Evolutionary conservation across 2,329 filamentous ascomycete species (phyloP).

Genomic region (Metarhizium rileyi): DNA sequence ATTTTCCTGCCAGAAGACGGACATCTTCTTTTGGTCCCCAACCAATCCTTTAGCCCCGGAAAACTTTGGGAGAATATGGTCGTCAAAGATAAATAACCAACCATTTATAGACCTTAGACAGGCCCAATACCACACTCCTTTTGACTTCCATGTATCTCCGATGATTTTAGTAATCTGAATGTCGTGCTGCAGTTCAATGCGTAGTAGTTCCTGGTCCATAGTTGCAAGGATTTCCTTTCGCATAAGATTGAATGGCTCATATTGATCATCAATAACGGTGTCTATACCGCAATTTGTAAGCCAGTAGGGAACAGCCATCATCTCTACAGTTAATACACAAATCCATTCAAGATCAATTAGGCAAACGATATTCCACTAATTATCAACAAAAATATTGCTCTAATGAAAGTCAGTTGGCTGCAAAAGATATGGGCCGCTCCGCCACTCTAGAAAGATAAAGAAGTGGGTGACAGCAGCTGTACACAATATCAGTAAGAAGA

Average conservation of each 20-base stretch:
- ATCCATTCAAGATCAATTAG: conserved; percentile 26
- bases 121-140: conserved; percentile 15
- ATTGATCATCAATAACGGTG: conserved; percentile 9
- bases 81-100: conserved; percentile 13
- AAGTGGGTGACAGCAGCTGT: too few species aligned
- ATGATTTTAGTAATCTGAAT: conserved; percentile 10
- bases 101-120: conserved; percentile 12
- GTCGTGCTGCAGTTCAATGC: conserved; percentile 7
- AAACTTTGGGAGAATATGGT: conserved; percentile 10
- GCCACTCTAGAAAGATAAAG: conserved; percentile 14
- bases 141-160: conserved; percentile 10
- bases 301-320: conserved; percentile 22
- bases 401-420: conserved; percentile 22
- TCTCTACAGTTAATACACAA: conserved; percentile 20
- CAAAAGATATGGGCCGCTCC: conserved; percentile 18
- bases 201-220: conserved; percentile 9
- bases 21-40: conserved; percentile 7
- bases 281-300: conserved; percentile 17
- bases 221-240: conserved; percentile 8
- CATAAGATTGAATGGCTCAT: conserved; percentile 7
- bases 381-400: conserved; percentile 26
- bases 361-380: conserved; percentile 22
- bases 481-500: too few species aligned
- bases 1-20: conserved; percentile 10
- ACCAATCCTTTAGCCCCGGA: conserved; percentile 8